phyloP scores from a whole-genome alignment of 2,329 filamentous ascomycete species.

The Fusarium ramigenum region DNA sequence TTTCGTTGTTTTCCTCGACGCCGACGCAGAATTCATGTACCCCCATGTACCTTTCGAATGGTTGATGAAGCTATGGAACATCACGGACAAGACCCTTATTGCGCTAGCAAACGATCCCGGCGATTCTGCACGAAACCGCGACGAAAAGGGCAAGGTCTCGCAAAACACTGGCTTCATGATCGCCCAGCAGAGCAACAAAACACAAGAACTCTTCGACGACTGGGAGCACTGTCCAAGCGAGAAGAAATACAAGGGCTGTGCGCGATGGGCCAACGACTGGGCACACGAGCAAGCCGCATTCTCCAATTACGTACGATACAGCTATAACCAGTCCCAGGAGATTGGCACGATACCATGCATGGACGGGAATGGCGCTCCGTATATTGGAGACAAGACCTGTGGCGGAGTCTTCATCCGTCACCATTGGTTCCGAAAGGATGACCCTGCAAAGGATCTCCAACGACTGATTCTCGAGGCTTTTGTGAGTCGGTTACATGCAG shows the following conservation, averaged over 20 bases:
- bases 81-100: conserved; percentile 51
- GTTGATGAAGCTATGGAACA: conserved; percentile 58
- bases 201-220: conserved; percentile 29
- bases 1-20: conserved; percentile 56
- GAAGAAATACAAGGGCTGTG: conserved; percentile 19
- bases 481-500: conserved; percentile 1
- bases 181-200: conserved; percentile 35
- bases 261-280: conserved; percentile 39
- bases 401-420: conserved; percentile 41
- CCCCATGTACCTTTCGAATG: conserved; percentile 57
- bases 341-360: conserved; percentile 35
- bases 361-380: conserved; percentile 40
- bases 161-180: conserved; percentile 37
- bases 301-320: conserved; percentile 39
- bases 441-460: conserved; percentile 9
- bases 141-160: conserved; percentile 40
- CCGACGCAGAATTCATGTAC: conserved; percentile 55
- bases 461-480: conserved; percentile 1
- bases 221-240: conserved; percentile 10
- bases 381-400: conserved; percentile 36
- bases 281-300: conserved; percentile 45
- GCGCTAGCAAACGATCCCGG: conserved; percentile 56
- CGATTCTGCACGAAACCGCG: conserved; percentile 48
- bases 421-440: conserved; percentile 31
- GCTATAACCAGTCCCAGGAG: conserved; percentile 36